Conservation (phyloP, 1,284 basidiomycete species). For the Ustilago lituana region DNA sequence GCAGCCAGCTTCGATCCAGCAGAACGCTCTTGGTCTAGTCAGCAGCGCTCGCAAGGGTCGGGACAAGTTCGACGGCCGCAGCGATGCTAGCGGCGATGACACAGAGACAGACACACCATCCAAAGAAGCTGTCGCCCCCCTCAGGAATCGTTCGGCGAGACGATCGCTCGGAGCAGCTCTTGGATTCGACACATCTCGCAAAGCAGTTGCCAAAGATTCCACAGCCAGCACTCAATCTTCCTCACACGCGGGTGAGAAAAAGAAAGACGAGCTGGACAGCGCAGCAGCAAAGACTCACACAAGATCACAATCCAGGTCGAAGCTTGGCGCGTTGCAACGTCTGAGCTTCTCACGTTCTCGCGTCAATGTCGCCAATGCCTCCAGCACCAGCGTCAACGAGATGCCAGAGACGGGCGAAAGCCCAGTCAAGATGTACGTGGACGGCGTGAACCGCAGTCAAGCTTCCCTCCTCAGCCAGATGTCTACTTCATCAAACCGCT, state of each 20-base stretch:
- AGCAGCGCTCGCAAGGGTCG: background rate
- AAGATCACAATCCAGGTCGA: conserved; percentile 22
- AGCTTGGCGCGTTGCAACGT: conserved; percentile 30
- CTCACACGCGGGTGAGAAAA: background rate
- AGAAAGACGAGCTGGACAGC: background rate
- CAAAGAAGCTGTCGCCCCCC: background rate
- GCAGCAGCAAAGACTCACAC: conserved; percentile 5
- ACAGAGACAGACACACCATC: conserved; percentile 35
- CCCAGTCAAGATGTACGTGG: conserved; percentile 3
- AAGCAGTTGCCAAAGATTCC: background rate
- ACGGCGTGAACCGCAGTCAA: conserved; percentile 22
- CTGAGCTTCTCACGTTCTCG: conserved; percentile 45
- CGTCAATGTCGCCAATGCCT: conserved; percentile 19
- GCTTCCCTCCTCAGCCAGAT: conserved; percentile 31
- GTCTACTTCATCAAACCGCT: conserved; percentile 23
- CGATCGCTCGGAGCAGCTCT: conserved; percentile 36
- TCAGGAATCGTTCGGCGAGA: conserved; percentile 8
- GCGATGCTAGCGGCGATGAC: conserved; percentile 34
- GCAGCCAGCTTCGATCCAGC: background rate
- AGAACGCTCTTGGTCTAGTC: conserved; percentile 1
- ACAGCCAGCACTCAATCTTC: background rate
- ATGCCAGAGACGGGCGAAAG: background rate
- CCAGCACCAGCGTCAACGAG: conserved; percentile 25
- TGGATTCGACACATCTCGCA: conserved; percentile 18
- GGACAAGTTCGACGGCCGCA: background rate